Percentiles rank a stretch among this genome's conserved stretches.
Evolutionary conservation across 2,329 filamentous ascomycete genomes (phyloP).

Genomic region (Colletotrichum truncatum): DNA sequence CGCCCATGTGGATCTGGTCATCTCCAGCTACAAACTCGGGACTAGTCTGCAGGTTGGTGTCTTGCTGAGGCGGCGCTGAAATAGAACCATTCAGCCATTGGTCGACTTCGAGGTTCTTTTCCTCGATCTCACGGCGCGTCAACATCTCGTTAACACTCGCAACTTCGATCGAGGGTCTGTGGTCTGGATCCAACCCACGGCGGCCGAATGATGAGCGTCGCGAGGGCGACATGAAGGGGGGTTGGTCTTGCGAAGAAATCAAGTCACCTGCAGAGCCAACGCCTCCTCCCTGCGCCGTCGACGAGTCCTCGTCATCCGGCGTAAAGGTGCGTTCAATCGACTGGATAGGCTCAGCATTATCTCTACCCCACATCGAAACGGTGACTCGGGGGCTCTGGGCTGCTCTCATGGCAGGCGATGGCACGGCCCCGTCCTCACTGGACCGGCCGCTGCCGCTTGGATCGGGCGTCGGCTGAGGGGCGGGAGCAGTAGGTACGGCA

Average conservation of each 20-base stretch:
- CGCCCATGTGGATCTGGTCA: conserved; percentile 54
- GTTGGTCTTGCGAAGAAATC: conserved; percentile 37
- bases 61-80: conserved; percentile 16
- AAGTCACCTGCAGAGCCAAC: conserved; percentile 51
- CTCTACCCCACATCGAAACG: conserved; percentile 64
- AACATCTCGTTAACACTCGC: conserved; percentile 60
- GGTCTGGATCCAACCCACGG: conserved; percentile 56
- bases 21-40: conserved; percentile 26
- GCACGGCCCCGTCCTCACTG: conserved; percentile 57
- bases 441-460: conserved; percentile 59
- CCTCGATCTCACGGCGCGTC: conserved; percentile 48
- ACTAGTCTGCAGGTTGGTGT: neutral
- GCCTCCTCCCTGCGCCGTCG: conserved; percentile 42
- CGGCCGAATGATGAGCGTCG: conserved; percentile 49
- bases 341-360: conserved; percentile 42
- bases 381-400: conserved; percentile 63
- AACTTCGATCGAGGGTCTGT: conserved; percentile 53
- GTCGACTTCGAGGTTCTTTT: conserved; percentile 60
- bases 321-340: conserved; percentile 50
- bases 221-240: conserved; percentile 32
- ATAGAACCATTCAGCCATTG: conserved; percentile 52
- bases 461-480: conserved; percentile 58
- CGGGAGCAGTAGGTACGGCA: conserved; percentile 36
- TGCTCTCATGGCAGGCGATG: conserved; percentile 50
- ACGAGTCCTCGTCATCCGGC: conserved; percentile 43